These are phyloP conservation scores for Ehretia macrophylla DNA, from an alignment of 257 asterid species.

Conservation along the genomic window DNA sequence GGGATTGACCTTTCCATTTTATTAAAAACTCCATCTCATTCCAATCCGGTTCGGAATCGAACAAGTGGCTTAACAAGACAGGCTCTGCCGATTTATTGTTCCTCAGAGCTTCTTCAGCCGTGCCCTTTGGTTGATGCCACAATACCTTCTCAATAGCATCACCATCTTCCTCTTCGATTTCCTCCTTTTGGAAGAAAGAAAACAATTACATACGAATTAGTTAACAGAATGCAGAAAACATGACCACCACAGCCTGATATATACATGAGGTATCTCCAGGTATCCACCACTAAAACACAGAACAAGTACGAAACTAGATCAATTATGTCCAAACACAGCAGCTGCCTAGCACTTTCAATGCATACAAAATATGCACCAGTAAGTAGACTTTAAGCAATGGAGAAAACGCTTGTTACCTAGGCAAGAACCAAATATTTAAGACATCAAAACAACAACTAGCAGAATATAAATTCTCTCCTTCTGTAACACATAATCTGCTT, in stretches of 20 bases:
- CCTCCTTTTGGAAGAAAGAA: conserved; percentile 51
- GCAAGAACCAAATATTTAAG: too few relatives aligned
- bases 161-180: conserved; percentile 81
- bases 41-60: conserved; percentile 85
- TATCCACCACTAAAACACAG: neutral
- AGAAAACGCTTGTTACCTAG: too few relatives aligned
- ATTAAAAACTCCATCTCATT: conserved; percentile 78
- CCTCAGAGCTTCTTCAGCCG: conserved; percentile 87
- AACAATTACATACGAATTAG: neutral
- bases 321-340: too few relatives aligned
- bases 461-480: too few relatives aligned
- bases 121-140: conserved; percentile 99
- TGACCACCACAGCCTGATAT: too few relatives aligned
- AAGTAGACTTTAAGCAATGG: too few relatives aligned
- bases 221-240: neutral
- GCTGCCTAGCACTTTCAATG: too few relatives aligned
- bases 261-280: too few relatives aligned
- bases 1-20: conserved; percentile 99
- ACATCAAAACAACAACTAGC: too few relatives aligned
- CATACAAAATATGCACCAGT: too few relatives aligned
- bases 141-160: conserved; percentile 91
- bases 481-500: too few relatives aligned
- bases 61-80: conserved; percentile 66
- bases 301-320: neutral
- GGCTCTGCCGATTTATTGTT: conserved; percentile 76